These are phyloP conservation scores for Monilinia fructigena DNA, from an alignment of 2,329 filamentous ascomycete genomes.

Conservation along the genomic window DNA sequence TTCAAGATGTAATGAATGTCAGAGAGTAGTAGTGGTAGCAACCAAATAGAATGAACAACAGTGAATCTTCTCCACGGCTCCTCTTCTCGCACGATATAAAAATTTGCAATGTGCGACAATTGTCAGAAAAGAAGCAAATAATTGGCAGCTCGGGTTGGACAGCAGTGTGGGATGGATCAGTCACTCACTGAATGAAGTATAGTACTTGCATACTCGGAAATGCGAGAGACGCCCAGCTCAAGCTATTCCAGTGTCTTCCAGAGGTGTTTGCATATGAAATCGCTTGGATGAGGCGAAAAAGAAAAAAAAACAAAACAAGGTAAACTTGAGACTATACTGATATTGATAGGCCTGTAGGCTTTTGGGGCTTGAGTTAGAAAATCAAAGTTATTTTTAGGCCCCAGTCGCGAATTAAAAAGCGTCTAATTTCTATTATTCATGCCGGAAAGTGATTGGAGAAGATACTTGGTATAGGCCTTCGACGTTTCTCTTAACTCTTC, in stretches of 20 bases:
- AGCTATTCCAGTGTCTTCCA: not conserved
- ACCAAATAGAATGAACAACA: not conserved
- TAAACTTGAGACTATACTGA: too few relatives aligned
- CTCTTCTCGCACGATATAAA: not conserved
- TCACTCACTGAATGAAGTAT: not conserved
- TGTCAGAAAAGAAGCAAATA: not conserved
- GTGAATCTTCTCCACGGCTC: not conserved
- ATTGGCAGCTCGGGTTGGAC: slow-evolving; percentile 10
- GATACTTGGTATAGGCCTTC: too few relatives aligned
- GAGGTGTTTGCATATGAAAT: slow-evolving; percentile 3
- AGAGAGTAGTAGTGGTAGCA: not conserved
- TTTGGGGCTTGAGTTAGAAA: not conserved
- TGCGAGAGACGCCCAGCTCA: not conserved
- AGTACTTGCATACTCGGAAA: slow-evolving; percentile 6
- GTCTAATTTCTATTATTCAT: too few relatives aligned
- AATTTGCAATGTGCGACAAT: not conserved
- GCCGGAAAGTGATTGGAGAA: too few relatives aligned
- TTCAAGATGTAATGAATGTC: not conserved
- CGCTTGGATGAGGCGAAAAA: not conserved
- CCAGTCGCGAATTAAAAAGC: too few relatives aligned
- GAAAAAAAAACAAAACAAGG: not conserved
- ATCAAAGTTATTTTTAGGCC: slow-evolving; percentile 4
- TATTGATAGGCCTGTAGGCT: too few relatives aligned
- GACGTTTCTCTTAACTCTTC: too few relatives aligned
- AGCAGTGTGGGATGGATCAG: not conserved